phyloP scores from a whole-genome alignment of 2,329 filamentous ascomycete species.

The Aspergillus fischeri region DNA sequence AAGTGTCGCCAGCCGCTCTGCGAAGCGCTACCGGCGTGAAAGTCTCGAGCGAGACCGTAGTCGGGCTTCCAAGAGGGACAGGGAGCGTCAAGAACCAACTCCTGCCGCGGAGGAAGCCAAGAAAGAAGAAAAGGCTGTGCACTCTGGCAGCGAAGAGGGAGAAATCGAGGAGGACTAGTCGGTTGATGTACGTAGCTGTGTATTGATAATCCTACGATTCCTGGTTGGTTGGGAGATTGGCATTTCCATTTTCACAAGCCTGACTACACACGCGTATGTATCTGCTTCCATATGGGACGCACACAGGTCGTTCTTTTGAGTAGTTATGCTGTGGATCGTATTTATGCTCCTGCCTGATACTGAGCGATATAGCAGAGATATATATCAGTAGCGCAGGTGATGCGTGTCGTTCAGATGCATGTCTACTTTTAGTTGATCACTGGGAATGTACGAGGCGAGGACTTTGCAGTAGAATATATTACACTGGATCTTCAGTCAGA shows the following conservation, averaged over 20 bases:
- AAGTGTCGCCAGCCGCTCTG: conserved; percentile 53
- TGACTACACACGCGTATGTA: no score
- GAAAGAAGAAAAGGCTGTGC: conserved; percentile 52
- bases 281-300: no score
- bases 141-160: conserved; percentile 92
- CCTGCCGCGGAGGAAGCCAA: conserved; percentile 32
- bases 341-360: no score
- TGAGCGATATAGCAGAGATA: no score
- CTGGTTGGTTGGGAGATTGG: not conserved
- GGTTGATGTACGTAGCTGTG: not conserved
- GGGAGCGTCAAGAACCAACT: conserved; percentile 45
- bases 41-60: conserved; percentile 36
- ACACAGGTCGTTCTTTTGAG: no score
- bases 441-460: no score
- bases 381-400: no score
- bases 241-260: not conserved
- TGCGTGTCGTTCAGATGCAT: no score
- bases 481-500: no score
- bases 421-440: no score
- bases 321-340: no score
- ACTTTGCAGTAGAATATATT: no score
- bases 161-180: conserved; percentile 79
- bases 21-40: conserved; percentile 53
- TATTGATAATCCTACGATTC: not conserved
- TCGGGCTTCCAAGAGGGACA: conserved; percentile 49